Evolutionary conservation across 2,329 filamentous ascomycete species (phyloP).

Genomic region (Pyrenophora tritici-repentis): DNA sequence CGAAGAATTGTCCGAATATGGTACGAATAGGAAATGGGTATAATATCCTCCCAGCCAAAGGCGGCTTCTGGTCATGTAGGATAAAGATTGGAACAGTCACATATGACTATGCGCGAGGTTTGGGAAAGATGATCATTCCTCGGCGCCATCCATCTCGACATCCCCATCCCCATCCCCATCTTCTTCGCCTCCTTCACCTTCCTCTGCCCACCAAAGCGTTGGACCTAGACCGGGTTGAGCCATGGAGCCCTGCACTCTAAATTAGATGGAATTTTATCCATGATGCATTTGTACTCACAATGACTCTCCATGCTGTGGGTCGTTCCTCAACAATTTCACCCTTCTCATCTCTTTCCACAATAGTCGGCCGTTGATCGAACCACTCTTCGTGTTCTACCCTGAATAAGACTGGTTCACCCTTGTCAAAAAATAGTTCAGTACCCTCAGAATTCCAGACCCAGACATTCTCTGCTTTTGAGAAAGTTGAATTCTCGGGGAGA

Average conservation of each 20-base stretch:
- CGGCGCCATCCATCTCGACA: slow-evolving; percentile 33
- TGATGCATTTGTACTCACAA: slow-evolving; percentile 33
- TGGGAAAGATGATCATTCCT: slow-evolving; percentile 19
- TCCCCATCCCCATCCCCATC: slow-evolving; percentile 34
- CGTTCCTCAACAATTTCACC: slow-evolving; percentile 66
- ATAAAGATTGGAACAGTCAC: too few species aligned
- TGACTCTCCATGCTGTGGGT: slow-evolving; percentile 72
- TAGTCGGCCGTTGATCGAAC: slow-evolving; percentile 88
- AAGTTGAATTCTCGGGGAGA: slow-evolving; percentile 58
- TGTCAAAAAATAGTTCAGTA: slow-evolving; percentile 81
- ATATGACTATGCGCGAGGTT: too few species aligned
- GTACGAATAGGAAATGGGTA: too few species aligned
- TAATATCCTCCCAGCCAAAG: too few species aligned
- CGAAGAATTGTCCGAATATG: too few species aligned
- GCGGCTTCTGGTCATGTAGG: too few species aligned
- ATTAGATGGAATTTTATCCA: slow-evolving; percentile 11
- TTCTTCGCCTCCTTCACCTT: slow-evolving; percentile 36
- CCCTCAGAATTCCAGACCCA: slow-evolving; percentile 84
- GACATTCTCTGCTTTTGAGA: slow-evolving; percentile 74
- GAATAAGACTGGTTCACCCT: slow-evolving; percentile 85
- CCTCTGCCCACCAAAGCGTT: slow-evolving; percentile 53
- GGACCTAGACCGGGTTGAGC: slow-evolving; percentile 54
- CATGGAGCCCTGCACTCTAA: slow-evolving; percentile 50
- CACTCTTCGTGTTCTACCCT: slow-evolving; percentile 86
- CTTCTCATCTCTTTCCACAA: slow-evolving; percentile 66